These are phyloP conservation scores for Ganoderma lingzhi DNA, from an alignment of 1,284 basidiomycete genomes.

Conservation along the genomic window DNA sequence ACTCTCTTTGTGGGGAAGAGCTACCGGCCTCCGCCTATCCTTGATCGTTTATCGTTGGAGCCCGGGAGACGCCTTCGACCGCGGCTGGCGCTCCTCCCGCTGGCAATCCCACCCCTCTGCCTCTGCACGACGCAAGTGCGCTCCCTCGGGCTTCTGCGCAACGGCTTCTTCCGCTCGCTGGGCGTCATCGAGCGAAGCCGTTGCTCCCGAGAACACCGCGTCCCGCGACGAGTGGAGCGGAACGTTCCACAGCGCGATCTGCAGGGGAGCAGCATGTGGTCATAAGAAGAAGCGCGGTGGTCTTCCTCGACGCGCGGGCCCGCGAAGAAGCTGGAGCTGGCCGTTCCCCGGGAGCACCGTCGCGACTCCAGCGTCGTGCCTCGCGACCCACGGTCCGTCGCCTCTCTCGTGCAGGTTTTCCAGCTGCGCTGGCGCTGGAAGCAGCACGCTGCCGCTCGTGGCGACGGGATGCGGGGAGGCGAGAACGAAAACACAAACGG, in stretches of 20 bases:
- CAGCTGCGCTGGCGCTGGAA: neutral
- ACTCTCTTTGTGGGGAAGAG: too few relatives aligned
- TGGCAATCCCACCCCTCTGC: neutral
- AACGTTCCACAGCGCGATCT: neutral
- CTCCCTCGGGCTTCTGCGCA: neutral
- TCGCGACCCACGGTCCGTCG: neutral
- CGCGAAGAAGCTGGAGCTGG: too few relatives aligned
- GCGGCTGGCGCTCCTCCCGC: too few relatives aligned
- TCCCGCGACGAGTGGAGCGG: neutral
- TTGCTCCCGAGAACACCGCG: neutral
- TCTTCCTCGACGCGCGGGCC: too few relatives aligned
- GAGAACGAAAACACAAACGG: neutral
- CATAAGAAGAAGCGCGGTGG: too few relatives aligned
- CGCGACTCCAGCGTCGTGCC: neutral
- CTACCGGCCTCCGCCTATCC: too few relatives aligned
- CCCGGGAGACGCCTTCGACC: too few relatives aligned
- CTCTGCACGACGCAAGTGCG: neutral
- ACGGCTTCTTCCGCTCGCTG: neutral
- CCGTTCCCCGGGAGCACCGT: too few relatives aligned
- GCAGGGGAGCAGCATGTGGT: neutral
- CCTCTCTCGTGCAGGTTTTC: too few relatives aligned
- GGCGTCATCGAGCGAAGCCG: neutral
- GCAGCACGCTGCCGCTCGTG: neutral
- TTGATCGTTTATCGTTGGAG: too few relatives aligned
- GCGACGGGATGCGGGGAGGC: neutral